phyloP scores from a whole-genome alignment of 768 basidiomycete species.

The Mrakia frigida region DNA sequence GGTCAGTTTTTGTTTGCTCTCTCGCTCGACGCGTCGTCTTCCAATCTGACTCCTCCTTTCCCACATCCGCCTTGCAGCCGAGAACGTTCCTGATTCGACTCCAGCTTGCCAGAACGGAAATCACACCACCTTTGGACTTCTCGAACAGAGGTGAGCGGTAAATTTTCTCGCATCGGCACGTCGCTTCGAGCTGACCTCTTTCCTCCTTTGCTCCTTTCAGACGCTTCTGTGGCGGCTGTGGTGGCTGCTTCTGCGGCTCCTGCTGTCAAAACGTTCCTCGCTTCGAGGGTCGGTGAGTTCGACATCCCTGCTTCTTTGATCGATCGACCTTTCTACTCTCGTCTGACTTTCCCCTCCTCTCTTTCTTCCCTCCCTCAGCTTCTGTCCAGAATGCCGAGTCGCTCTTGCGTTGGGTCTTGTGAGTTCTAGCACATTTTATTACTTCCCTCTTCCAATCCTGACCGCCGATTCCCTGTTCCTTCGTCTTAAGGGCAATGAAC shows the following conservation, averaged over 20 bases:
- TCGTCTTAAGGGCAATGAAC: slow-evolving; percentile 14
- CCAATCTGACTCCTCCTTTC: neutral
- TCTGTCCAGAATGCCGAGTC: slow-evolving; percentile 21
- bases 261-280: slow-evolving; percentile 23
- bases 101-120: slow-evolving; percentile 39
- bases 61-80: slow-evolving; percentile 19
- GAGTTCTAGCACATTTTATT: neutral
- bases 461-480: neutral
- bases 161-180: neutral
- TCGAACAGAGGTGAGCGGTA: slow-evolving; percentile 15
- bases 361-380: too few species aligned
- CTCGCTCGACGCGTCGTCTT: neutral
- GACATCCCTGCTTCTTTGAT: too few species aligned
- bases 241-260: slow-evolving; percentile 24
- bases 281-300: slow-evolving; percentile 17
- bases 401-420: slow-evolving; percentile 17
- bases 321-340: too few species aligned
- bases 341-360: too few species aligned
- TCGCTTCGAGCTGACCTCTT: neutral
- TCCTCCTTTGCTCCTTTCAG: too few species aligned
- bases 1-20: neutral
- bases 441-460: neutral
- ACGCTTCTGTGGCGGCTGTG: slow-evolving; percentile 7
- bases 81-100: slow-evolving; percentile 40
- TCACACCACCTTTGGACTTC: slow-evolving; percentile 21